These are phyloP conservation scores for Globisporangium takayamanum DNA, from an alignment of 352 stramenopile genomes.

Conservation along the genomic window DNA sequence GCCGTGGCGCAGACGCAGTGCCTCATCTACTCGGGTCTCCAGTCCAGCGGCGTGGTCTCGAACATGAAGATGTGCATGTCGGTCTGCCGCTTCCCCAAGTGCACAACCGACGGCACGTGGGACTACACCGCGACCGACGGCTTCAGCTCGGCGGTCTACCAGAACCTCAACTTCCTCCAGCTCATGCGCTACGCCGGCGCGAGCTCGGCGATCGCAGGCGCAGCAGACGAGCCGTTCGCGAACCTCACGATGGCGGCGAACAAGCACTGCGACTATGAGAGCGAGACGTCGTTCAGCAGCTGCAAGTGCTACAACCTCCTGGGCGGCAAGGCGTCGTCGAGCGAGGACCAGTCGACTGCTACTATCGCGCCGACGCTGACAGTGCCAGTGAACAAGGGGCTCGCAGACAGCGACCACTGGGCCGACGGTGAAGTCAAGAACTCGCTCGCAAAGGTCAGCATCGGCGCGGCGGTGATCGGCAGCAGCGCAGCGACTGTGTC, in stretches of 20 bases:
- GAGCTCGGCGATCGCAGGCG: constrained; percentile 19
- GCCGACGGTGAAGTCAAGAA: constrained; percentile 46
- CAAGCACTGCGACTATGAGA: constrained; percentile 49
- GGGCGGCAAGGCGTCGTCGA: constrained; percentile 15
- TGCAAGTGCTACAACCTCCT: constrained; percentile 58
- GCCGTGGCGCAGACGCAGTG: constrained; percentile 59
- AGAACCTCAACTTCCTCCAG: constrained; percentile 57
- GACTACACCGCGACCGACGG: constrained; percentile 67
- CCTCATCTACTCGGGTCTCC: constrained; percentile 68
- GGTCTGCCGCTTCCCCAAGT: constrained; percentile 75
- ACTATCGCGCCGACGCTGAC: constrained; percentile 18
- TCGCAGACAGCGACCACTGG: constrained; percentile 63
- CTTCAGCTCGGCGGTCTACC: constrained; percentile 62
- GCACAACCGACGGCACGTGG: constrained; percentile 57
- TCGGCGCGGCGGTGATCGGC: constrained; percentile 44
- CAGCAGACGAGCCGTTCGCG: constrained; percentile 34
- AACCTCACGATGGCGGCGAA: constrained; percentile 52
- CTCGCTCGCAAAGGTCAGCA: constrained; percentile 63
- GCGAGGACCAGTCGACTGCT: constrained; percentile 7
- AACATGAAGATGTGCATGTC: constrained; percentile 71
- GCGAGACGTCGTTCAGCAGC: constrained; percentile 41
- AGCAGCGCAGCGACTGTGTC: constrained; percentile 54
- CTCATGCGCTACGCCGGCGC: constrained; percentile 43
- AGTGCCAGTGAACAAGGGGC: constrained; percentile 48
- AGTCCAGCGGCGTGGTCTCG: constrained; percentile 35